Evolutionary conservation across 208 protist species (phyloP), one percentile per base, ranked within the genome.

Genomic region (Zelonia costaricensis): DNA sequence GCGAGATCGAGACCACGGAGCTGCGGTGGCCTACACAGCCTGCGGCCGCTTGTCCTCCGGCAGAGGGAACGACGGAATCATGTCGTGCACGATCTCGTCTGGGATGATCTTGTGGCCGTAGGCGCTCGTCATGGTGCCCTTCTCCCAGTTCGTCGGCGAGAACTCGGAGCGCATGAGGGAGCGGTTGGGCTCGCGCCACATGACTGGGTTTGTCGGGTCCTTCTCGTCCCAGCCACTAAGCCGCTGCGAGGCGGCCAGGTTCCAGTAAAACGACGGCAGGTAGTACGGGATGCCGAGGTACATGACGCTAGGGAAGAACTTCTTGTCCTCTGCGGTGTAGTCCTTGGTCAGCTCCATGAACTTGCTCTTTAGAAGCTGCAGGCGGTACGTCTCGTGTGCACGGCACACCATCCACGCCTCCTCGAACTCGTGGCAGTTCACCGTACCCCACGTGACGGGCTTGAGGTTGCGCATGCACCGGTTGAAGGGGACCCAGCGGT

Each of bases 301-400:
- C 20, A 90, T 69, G 47, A 91, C 75, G 71, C 80, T 91, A 63
- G 90, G 90, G 43, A 95, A 95, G 71, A 95, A 95, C 65, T 91
- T 93, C 69, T 93, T 93, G 68, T 95, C 86, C 62, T 95, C 86
- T 0, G 74, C 74, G 2, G 84, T 95, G 77, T 95, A 95, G 72
- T 95, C 84, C 75, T 92, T 90, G 27, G 86, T 95, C 55, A 93
- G 67, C 68, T 93, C 82, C 82, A 95, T 95, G 59, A 93, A 95
- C 65, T 93, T 93, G 61, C 61, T 76, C 75, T 95, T 95, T 55
- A 95, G 78, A 9, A 95, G 74, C 76, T 95, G 78, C 72, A 91
- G 82, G 40, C 90, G 80, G 60, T 95, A 95, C 30, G 73, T 85
- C 69, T 95, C 90, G 62, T 92, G 91, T 4, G 86, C 76, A 48